Evolutionary conservation across 192 early-diverging fungal genomes (phyloP).

Genomic region (Mycoemilia scoparia): DNA sequence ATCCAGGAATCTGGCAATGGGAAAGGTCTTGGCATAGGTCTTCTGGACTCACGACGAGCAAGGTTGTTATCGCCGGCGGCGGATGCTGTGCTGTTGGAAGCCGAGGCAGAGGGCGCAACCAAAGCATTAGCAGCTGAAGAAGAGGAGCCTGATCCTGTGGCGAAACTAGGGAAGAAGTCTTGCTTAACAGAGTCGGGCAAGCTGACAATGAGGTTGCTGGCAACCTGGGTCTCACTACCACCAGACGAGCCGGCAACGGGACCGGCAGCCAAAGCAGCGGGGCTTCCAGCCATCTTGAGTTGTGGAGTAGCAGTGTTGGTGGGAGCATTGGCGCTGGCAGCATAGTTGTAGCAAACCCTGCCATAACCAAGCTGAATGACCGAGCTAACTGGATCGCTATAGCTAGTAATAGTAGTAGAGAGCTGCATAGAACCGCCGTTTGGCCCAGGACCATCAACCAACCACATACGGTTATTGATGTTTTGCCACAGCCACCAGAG

Average conservation of each 20-base stretch:
- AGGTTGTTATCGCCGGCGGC: not conserved
- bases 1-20: constrained; percentile 22
- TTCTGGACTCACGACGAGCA: no score
- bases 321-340: constrained; percentile 6
- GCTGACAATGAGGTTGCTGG: constrained; percentile 4
- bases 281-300: no score
- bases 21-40: constrained; percentile 13
- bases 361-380: constrained; percentile 16
- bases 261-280: no score
- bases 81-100: not conserved
- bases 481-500: constrained; percentile 7
- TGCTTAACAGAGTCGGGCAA: constrained; percentile 13
- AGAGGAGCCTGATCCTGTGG: not conserved
- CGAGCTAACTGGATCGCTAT: constrained; percentile 15
- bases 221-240: no score
- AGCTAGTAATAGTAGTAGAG: constrained; percentile 11
- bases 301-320: not conserved
- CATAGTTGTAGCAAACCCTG: constrained; percentile 26
- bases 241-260: no score
- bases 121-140: not conserved
- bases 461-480: constrained; percentile 11
- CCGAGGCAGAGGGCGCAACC: not conserved
- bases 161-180: constrained; percentile 22
- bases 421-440: constrained; percentile 10
- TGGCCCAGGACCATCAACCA: constrained; percentile 20